phyloP scores from a whole-genome alignment of 164 flowering plant species.

The Berberis thunbergii region DNA sequence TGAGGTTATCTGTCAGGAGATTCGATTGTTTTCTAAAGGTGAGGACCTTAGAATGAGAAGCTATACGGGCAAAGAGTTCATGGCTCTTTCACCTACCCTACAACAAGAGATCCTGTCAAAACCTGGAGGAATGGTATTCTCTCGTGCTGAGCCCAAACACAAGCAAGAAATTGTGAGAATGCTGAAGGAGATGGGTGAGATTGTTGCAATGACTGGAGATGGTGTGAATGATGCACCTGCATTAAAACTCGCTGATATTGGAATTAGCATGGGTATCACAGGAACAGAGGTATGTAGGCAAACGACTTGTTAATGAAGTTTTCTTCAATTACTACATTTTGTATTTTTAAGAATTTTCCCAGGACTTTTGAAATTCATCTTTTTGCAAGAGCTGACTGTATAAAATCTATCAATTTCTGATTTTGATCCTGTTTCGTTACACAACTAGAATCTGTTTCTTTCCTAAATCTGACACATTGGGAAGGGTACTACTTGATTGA shows the following conservation, averaged over 20 bases:
- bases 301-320: background rate
- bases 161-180: slow-evolving; percentile 91
- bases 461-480: too few species aligned
- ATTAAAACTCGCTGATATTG: slow-evolving; percentile 82
- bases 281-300: slow-evolving; percentile 71
- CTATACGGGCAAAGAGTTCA: slow-evolving; percentile 78
- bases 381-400: background rate
- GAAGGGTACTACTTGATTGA: too few species aligned
- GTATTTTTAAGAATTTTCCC: background rate
- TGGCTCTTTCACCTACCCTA: slow-evolving; percentile 42
- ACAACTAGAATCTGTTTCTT: too few species aligned
- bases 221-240: slow-evolving; percentile 99
- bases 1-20: slow-evolving; percentile 80
- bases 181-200: slow-evolving; percentile 80
- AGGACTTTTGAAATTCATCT: background rate
- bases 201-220: slow-evolving; percentile 98
- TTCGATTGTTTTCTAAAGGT: slow-evolving; percentile 40
- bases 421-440: too few species aligned
- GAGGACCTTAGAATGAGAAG: slow-evolving; percentile 55
- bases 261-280: slow-evolving; percentile 89
- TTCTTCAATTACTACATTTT: background rate
- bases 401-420: too few species aligned
- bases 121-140: slow-evolving; percentile 71
- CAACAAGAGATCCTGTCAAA: slow-evolving; percentile 48
- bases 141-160: slow-evolving; percentile 91